Evolutionary conservation across 371 early-diverging fungal genomes (phyloP).

Genomic region (Choanephora cucurbitarum): DNA sequence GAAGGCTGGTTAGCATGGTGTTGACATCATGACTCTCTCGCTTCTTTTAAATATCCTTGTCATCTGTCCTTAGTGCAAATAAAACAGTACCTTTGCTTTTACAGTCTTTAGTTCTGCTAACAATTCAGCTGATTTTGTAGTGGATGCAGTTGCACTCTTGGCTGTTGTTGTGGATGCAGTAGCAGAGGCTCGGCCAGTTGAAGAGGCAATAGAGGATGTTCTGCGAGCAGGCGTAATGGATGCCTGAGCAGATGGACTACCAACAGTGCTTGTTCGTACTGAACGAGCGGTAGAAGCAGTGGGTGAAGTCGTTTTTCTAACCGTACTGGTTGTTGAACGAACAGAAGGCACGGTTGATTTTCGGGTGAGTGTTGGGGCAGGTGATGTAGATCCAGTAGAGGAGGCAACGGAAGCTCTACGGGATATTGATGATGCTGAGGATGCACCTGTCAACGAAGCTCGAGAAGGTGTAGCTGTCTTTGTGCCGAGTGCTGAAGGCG

Average conservation of each 20-base stretch:
- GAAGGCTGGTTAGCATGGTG: too few relatives aligned
- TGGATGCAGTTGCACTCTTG: slow-evolving; percentile 2
- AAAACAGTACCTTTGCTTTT: slow-evolving; percentile 34
- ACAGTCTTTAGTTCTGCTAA: slow-evolving; percentile 26
- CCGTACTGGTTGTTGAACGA: slow-evolving; percentile 7
- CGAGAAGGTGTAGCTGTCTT: slow-evolving; percentile 1
- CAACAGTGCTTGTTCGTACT: neutral
- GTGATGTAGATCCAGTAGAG: slow-evolving; percentile 2
- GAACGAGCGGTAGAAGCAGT: slow-evolving; percentile 27
- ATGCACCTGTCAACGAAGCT: neutral
- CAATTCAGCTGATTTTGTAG: slow-evolving; percentile 22
- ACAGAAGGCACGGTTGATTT: slow-evolving; percentile 6
- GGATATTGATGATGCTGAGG: slow-evolving; percentile 2
- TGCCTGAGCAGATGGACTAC: neutral
- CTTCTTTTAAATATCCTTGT: too few relatives aligned
- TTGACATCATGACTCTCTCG: too few relatives aligned
- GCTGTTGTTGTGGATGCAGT: slow-evolving; percentile 15
- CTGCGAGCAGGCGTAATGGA: slow-evolving; percentile 15
- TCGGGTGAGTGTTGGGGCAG: slow-evolving; percentile 1
- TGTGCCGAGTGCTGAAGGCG: neutral
- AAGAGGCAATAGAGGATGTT: slow-evolving; percentile 13
- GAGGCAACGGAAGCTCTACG: slow-evolving; percentile 18
- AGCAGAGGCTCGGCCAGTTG: slow-evolving; percentile 11
- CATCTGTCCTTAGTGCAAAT: neutral
- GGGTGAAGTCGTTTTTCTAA: slow-evolving; percentile 20